Percentiles rank a stretch among this genome's conserved stretches.
Evolutionary conservation across 1,139 yeast genomes (phyloP).

Genomic region (Entelexis sorbosivorans): DNA sequence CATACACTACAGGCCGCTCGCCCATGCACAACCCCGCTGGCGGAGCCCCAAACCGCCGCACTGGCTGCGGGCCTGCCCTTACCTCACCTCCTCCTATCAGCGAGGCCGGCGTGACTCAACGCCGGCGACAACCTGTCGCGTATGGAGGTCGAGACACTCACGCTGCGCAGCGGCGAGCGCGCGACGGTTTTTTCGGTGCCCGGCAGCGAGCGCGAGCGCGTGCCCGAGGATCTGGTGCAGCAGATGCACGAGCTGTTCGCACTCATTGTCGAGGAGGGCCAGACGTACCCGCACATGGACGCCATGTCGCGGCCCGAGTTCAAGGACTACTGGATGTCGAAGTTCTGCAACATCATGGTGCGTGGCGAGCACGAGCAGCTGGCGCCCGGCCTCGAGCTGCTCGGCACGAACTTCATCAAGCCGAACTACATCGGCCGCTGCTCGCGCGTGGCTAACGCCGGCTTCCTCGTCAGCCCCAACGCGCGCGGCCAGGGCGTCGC

Average conservation of each 20-base stretch:
- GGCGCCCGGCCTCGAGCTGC: constrained; percentile 12
- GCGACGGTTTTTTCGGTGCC: constrained; percentile 75
- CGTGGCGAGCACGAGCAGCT: constrained; percentile 26
- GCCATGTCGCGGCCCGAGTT: constrained; percentile 47
- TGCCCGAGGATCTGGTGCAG: constrained; percentile 60
- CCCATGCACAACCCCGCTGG: no score
- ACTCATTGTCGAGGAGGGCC: constrained; percentile 74
- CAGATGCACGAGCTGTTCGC: constrained; percentile 74
- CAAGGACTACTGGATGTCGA: constrained; percentile 61
- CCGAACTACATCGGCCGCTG: constrained; percentile 70
- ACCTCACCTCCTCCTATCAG: neutral
- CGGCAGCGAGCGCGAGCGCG: constrained; percentile 33
- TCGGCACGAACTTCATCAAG: constrained; percentile 64
- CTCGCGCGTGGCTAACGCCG: constrained; percentile 71
- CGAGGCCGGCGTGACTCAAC: neutral
- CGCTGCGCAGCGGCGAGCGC: constrained; percentile 14
- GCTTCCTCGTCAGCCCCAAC: constrained; percentile 50
- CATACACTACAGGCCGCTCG: no score
- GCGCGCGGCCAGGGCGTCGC: constrained; percentile 54
- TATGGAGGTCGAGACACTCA: neutral
- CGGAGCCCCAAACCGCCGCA: no score
- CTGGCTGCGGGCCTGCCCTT: no score
- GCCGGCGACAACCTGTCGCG: no score
- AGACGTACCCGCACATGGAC: constrained; percentile 67
- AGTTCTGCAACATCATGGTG: constrained; percentile 47